Conservation (phyloP, 768 basidiomycete species). For the Psilocybe sp. region DNA sequence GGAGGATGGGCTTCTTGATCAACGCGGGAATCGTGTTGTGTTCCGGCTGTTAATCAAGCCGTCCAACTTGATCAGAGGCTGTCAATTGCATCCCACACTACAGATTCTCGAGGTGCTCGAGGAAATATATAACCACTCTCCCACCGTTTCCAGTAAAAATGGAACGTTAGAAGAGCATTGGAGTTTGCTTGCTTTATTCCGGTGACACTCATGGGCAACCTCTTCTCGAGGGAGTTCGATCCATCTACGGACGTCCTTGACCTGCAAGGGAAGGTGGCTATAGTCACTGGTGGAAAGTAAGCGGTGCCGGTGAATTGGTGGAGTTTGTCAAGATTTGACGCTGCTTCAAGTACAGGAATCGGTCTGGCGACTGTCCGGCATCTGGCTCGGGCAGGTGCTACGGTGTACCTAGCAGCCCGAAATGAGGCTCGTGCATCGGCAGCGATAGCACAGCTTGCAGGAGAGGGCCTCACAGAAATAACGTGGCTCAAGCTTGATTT, state of each 20-base stretch:
- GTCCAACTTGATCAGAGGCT: no score
- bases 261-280: conserved; percentile 46
- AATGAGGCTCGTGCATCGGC: conserved; percentile 40
- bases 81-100: no score
- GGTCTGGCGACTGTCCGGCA: conserved; percentile 40
- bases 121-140: no score
- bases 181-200: no score
- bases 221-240: conserved; percentile 14
- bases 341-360: conserved; percentile 20
- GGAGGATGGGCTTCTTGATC: no score
- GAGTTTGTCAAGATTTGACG: no score
- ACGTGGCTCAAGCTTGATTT: conserved; percentile 53
- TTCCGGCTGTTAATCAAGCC: no score
- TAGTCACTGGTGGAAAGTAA: conserved; percentile 62
- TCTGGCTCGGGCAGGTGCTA: conserved; percentile 52
- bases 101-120: no score
- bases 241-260: conserved; percentile 40
- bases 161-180: no score
- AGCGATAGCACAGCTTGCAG: conserved; percentile 45
- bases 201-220: conserved; percentile 8
- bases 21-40: no score
- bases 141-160: no score
- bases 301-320: conserved; percentile 8
- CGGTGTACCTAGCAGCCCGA: conserved; percentile 57
- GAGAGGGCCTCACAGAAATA: conserved; percentile 42